Percentiles rank a stretch among this genome's conserved stretches.
phyloP scores from a whole-genome alignment of 176 grass and related monocot species.

The Juncus inflexus region DNA sequence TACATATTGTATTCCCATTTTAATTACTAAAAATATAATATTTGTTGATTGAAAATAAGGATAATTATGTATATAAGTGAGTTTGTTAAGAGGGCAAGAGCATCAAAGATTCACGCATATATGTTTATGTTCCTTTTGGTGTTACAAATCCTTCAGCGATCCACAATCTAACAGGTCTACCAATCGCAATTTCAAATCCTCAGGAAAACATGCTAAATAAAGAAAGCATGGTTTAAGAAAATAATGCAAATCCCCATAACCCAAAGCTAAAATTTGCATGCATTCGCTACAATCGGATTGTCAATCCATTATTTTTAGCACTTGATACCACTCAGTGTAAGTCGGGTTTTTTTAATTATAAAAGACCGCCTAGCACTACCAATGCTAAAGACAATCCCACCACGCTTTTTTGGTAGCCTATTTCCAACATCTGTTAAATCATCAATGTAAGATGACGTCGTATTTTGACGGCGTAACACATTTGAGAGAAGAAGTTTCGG shows the following conservation, averaged over 20 bases:
- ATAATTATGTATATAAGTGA: slow-evolving; percentile 66
- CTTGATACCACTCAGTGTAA: not conserved
- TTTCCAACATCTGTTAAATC: not conserved
- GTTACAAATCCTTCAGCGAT: slow-evolving; percentile 21
- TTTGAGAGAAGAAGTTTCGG: slow-evolving; percentile 9
- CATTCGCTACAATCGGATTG: not conserved
- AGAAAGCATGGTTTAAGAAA: slow-evolving; percentile 17
- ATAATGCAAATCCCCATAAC: slow-evolving; percentile 23
- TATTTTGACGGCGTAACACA: not conserved
- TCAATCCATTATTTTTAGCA: slow-evolving; percentile 12
- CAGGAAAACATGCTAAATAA: too few species aligned
- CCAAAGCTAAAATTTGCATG: slow-evolving; percentile 4
- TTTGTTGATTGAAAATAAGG: slow-evolving; percentile 1
- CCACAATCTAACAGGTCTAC: slow-evolving; percentile 4
- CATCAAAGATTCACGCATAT: slow-evolving; percentile 91
- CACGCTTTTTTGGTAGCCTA: slow-evolving; percentile 5
- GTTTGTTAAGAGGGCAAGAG: slow-evolving; percentile 91
- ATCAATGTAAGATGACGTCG: not conserved
- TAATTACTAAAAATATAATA: not conserved
- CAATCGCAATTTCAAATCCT: slow-evolving; percentile 4
- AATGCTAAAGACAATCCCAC: slow-evolving; percentile 14
- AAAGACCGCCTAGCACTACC: slow-evolving; percentile 8
- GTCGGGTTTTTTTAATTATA: not conserved
- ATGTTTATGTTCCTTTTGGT: slow-evolving; percentile 19
- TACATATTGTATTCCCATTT: slow-evolving; percentile 1